Evolutionary conservation across 352 stramenopile genomes (phyloP).

Genomic region (Pythium myriotylum): DNA sequence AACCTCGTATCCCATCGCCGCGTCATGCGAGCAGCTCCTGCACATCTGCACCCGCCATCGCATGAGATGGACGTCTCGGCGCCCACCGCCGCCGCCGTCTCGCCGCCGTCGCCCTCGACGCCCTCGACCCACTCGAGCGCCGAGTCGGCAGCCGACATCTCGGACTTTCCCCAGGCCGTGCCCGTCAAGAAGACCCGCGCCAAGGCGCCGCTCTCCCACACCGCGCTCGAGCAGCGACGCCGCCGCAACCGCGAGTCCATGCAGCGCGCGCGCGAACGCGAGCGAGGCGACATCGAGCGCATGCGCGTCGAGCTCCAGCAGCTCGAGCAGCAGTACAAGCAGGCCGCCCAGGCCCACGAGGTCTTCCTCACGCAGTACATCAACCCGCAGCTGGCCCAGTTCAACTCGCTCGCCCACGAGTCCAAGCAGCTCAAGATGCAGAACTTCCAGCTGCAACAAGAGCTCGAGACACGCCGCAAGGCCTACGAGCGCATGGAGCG

Average conservation of each 20-base stretch:
- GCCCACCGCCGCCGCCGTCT: background rate
- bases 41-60: too few species aligned
- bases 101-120: background rate
- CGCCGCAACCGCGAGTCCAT: conserved; percentile 54
- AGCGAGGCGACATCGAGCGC: conserved; percentile 35
- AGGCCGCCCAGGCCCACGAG: conserved; percentile 18
- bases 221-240: conserved; percentile 37
- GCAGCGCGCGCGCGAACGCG: conserved; percentile 38
- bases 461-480: conserved; percentile 37
- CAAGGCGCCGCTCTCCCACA: conserved; percentile 19
- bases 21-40: background rate
- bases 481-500: conserved; percentile 46
- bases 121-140: conserved; percentile 13
- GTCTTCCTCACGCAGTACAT: conserved; percentile 26
- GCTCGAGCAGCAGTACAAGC: conserved; percentile 43
- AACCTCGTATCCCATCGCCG: background rate
- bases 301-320: conserved; percentile 38
- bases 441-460: conserved; percentile 45
- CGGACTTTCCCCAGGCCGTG: background rate
- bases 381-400: conserved; percentile 30
- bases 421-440: conserved; percentile 41
- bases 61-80: background rate
- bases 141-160: conserved; percentile 19
- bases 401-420: conserved; percentile 33
- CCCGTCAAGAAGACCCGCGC: background rate